Conservation (phyloP, 148 eudicot species). For the Cornus controversa region DNA sequence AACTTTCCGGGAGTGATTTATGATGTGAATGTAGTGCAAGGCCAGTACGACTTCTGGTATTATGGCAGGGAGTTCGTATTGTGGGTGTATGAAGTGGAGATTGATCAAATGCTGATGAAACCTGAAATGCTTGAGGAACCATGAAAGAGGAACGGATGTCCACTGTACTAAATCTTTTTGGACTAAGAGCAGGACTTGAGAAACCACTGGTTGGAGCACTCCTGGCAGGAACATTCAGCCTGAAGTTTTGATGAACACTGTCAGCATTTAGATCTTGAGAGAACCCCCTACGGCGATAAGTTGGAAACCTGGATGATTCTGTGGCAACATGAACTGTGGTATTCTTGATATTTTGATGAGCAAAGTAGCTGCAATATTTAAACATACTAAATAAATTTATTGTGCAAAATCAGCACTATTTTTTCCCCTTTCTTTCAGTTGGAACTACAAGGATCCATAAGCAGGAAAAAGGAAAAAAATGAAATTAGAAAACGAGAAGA, state of each 20-base stretch:
- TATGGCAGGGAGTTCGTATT: constrained; percentile 21
- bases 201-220: constrained; percentile 72
- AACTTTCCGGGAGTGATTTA: constrained; percentile 46
- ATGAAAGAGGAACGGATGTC: constrained; percentile 34
- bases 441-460: not conserved
- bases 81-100: constrained; percentile 52
- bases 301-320: constrained; percentile 33
- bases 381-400: not conserved
- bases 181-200: constrained; percentile 75
- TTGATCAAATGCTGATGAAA: constrained; percentile 37
- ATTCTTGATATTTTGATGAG: constrained; percentile 18
- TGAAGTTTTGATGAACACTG: constrained; percentile 27
- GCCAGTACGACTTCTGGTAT: constrained; percentile 28
- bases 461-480: not conserved
- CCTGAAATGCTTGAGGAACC: constrained; percentile 25
- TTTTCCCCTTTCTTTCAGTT: not conserved
- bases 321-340: constrained; percentile 27
- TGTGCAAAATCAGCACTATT: not conserved
- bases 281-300: constrained; percentile 34
- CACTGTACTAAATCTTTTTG: constrained; percentile 49
- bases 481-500: not conserved
- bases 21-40: constrained; percentile 39
- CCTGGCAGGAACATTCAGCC: constrained; percentile 40
- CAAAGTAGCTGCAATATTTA: constrained; percentile 16
- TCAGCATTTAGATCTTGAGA: constrained; percentile 29